These are phyloP conservation scores for Annona cherimola DNA, from an alignment of 164 flowering plant species.

Conservation along the genomic window DNA sequence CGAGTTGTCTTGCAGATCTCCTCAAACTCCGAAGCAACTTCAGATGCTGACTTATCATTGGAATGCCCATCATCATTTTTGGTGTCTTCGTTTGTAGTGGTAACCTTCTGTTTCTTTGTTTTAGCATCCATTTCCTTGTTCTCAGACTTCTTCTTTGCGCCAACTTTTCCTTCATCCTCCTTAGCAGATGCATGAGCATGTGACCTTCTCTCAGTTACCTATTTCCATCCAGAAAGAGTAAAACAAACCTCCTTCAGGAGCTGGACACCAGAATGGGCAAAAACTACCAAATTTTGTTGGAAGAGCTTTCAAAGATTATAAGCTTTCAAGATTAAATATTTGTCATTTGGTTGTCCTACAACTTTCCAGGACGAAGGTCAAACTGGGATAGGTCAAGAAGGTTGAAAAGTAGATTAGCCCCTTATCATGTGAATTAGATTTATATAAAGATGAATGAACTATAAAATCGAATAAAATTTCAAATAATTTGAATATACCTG, in stretches of 20 bases:
- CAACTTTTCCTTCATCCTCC: slow-evolving; percentile 35
- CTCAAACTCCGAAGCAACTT: slow-evolving; percentile 37
- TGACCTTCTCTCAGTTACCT: slow-evolving; percentile 65
- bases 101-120: slow-evolving; percentile 39
- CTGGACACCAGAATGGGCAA: background rate
- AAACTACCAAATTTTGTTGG: background rate
- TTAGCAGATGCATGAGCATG: slow-evolving; percentile 29
- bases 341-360: no score
- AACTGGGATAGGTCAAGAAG: background rate
- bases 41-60: slow-evolving; percentile 24
- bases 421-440: no score
- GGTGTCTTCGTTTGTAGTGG: background rate
- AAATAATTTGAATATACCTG: no score
- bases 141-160: slow-evolving; percentile 38
- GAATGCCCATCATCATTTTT: slow-evolving; percentile 19
- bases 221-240: background rate
- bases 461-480: no score
- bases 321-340: no score
- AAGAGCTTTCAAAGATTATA: background rate
- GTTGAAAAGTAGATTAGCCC: background rate
- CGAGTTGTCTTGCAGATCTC: slow-evolving; percentile 41
- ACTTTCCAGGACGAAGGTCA: background rate
- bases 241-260: background rate
- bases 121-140: slow-evolving; percentile 31
- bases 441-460: no score